phyloP scores from a whole-genome alignment of 371 early-diverging fungal species.

The Haplosporangium sp. region DNA sequence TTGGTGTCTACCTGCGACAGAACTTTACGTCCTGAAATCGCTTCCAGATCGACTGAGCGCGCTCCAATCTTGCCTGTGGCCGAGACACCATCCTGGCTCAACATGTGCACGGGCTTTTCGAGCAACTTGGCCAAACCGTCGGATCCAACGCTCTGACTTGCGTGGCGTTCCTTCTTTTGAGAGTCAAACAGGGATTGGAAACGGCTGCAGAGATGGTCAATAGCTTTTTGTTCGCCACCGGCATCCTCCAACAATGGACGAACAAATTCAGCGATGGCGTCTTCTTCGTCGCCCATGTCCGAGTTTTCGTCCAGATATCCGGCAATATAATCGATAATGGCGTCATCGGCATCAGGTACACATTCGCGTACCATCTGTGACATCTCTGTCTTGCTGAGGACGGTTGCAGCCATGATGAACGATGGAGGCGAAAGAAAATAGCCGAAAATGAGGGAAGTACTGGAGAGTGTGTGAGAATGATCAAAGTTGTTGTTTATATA shows the following conservation, averaged over 20 bases:
- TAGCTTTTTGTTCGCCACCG: slow-evolving; percentile 70
- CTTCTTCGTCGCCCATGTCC: slow-evolving; percentile 72
- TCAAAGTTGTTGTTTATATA: not conserved
- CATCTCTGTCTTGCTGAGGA: slow-evolving; percentile 53
- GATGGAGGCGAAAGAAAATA: not conserved
- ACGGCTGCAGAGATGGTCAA: slow-evolving; percentile 72
- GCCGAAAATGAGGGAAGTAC: slow-evolving; percentile 3
- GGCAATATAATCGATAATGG: slow-evolving; percentile 82
- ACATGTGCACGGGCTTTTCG: slow-evolving; percentile 71
- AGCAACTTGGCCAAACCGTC: slow-evolving; percentile 56
- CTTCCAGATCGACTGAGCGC: slow-evolving; percentile 71
- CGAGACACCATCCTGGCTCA: slow-evolving; percentile 63
- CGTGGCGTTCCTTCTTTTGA: slow-evolving; percentile 46
- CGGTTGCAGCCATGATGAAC: slow-evolving; percentile 42
- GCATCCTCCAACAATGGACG: slow-evolving; percentile 88
- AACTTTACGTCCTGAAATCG: slow-evolving; percentile 73
- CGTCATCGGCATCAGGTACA: slow-evolving; percentile 80
- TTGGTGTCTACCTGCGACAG: slow-evolving; percentile 90
- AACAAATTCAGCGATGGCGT: slow-evolving; percentile 85
- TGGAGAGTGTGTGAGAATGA: not conserved
- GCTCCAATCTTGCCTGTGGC: slow-evolving; percentile 64
- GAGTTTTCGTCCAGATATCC: slow-evolving; percentile 87
- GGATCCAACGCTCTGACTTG: slow-evolving; percentile 34
- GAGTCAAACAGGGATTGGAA: slow-evolving; percentile 66
- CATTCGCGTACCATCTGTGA: slow-evolving; percentile 68